Evolutionary conservation across 2,329 filamentous ascomycete species (phyloP), one percentile per base, ranked within the genome.

Genomic region (Xylaria polymorpha): DNA sequence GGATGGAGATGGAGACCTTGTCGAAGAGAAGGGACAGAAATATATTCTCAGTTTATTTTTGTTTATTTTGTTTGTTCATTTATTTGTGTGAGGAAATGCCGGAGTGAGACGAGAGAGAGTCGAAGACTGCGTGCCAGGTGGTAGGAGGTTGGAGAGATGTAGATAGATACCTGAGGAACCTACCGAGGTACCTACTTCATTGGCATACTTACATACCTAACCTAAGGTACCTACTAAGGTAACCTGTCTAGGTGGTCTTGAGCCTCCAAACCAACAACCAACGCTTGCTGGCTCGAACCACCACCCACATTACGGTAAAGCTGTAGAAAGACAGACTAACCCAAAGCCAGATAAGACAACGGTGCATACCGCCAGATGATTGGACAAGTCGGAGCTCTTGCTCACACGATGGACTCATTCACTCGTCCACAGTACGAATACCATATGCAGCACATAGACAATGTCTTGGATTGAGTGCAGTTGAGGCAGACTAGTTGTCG

Each of bases 311-410:
- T 39, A 37, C 25, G 37, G 51, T 37, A 37, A 9, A 37, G 51
- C 22, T 59, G 43, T 35, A 59, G 56, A 3, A 18, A 25, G 41
- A 57, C 15, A 15, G 35, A 48, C 65, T 64, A 68, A 56, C 29
- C 66, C 61, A 55, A 66, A 64, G 62, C 37, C 15, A 61, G 66
- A 58, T 61, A 66, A 68, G 65, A 67, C 55, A 44, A 59, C 37
- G 15, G 32, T 20, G 18, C 10, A 29, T 7, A 14, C 7, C 18
- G 37, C 50, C 22, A 66, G 62, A 14, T 37, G 64, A 64, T 64
- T 64, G 60, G 64, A 59, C 48, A 56, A 55, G 22, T 39, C 41
- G 55, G 25, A 44, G 44, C 48, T 59, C 57, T 53, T 50, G 56
- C 50, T 55, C 51, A 37, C 35, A 56, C 51, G 51, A 56, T 56